A percentile compares a stretch with the other conserved stretches of the same genome.
Evolutionary conservation across 768 basidiomycete genomes (phyloP).

Genomic region (Trametes punicea): DNA sequence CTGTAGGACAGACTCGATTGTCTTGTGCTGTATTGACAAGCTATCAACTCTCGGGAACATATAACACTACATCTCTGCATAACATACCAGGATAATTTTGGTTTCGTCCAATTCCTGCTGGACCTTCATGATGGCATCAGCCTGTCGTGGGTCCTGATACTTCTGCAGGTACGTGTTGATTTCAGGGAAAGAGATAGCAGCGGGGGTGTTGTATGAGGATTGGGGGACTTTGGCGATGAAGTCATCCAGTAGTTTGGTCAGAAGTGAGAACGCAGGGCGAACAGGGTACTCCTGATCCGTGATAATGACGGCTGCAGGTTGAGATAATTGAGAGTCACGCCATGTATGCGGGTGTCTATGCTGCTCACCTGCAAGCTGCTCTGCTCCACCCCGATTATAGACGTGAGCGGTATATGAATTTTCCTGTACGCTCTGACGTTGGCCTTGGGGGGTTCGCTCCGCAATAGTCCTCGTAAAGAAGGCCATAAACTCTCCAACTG

Average conservation of each 20-base stretch:
- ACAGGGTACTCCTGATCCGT: conserved; percentile 96
- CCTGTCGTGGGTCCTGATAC: conserved; percentile 96
- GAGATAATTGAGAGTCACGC: not conserved
- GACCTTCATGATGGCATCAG: conserved; percentile 97
- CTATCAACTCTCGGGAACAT: not conserved
- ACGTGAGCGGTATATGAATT: conserved; percentile 92
- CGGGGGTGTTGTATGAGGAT: conserved; percentile 60
- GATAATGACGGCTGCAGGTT: conserved; percentile 73
- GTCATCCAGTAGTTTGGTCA: conserved; percentile 92
- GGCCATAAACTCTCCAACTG: conserved; percentile 86
- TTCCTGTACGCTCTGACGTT: conserved; percentile 93
- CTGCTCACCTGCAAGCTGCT: conserved; percentile 74
- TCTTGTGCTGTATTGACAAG: conserved; percentile 76
- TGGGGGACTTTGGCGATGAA: conserved; percentile 79
- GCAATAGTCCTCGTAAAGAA: conserved; percentile 94
- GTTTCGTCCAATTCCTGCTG: conserved; percentile 99
- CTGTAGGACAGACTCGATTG: conserved; percentile 94
- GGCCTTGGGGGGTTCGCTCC: conserved; percentile 81
- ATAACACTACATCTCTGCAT: not conserved
- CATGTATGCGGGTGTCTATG: not conserved
- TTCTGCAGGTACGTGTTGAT: conserved; percentile 77
- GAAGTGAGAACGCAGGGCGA: conserved; percentile 91
- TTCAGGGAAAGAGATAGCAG: conserved; percentile 72
- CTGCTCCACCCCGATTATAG: conserved; percentile 85
- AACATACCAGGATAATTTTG: conserved; percentile 90